phyloP scores from a whole-genome alignment of 768 basidiomycete genomes.

The Tylopilus plumbeoviolaceoides region DNA sequence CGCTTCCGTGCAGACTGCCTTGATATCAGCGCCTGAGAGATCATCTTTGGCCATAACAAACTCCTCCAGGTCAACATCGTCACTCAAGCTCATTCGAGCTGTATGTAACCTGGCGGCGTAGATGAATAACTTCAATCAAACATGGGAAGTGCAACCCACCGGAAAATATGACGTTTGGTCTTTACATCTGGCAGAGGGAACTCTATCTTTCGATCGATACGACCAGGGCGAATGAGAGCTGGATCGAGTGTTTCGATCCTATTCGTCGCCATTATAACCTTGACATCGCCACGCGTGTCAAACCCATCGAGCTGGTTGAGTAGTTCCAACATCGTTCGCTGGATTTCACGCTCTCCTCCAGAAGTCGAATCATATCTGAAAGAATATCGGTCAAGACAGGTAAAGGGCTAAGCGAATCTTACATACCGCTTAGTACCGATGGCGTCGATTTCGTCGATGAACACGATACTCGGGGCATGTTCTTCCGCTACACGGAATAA shows the following conservation, averaged over 20 bases:
- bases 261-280: constrained; percentile 99
- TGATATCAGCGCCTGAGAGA: constrained; percentile 95
- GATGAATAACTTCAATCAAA: constrained; percentile 5
- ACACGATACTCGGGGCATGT: constrained; percentile 97
- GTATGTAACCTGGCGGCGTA: constrained; percentile 68
- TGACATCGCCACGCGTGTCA: constrained; percentile 98
- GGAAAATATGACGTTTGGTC: constrained; percentile 98
- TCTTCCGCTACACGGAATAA: constrained; percentile 97
- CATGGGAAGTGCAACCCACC: constrained; percentile 38
- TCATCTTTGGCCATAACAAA: constrained; percentile 96
- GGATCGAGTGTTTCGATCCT: constrained; percentile 96
- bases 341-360: constrained; percentile 98
- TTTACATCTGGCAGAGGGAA: constrained; percentile 97
- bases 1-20: constrained; percentile 99
- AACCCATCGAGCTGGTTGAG: constrained; percentile 99
- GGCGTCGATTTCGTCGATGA: constrained; percentile 99
- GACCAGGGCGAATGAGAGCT: constrained; percentile 95
- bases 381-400: constrained; percentile 2
- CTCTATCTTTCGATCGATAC: constrained; percentile 98
- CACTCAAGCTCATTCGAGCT: constrained; percentile 83
- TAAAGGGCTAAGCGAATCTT: background rate
- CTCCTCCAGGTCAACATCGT: constrained; percentile 93
- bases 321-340: constrained; percentile 97
- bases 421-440: constrained; percentile 93
- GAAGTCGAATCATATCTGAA: constrained; percentile 94